phyloP scores from a whole-genome alignment of 305 asterid species.

The Fraxinus platypoda region DNA sequence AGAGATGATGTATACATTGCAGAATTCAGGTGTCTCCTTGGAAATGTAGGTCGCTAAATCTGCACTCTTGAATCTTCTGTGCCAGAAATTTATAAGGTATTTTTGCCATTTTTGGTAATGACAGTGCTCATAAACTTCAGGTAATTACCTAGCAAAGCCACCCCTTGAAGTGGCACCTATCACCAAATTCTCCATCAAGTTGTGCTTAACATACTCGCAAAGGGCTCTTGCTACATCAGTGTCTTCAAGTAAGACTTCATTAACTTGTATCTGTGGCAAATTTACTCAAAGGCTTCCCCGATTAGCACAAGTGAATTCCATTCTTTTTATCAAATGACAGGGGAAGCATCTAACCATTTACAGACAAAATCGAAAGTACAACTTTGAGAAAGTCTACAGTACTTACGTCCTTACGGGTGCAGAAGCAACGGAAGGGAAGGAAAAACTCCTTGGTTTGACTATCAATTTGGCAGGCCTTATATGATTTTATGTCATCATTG shows the following conservation, averaged over 20 bases:
- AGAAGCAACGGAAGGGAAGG: slow-evolving; percentile 96
- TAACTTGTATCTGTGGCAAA: slow-evolving; percentile 64
- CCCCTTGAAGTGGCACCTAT: slow-evolving; percentile 58
- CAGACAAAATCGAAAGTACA: not conserved
- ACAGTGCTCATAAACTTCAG: slow-evolving; percentile 2
- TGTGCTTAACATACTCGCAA: slow-evolving; percentile 59
- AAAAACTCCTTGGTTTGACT: slow-evolving; percentile 70
- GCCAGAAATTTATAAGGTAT: slow-evolving; percentile 30
- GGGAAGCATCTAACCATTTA: not conserved
- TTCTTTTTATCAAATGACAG: not conserved
- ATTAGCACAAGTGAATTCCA: not conserved
- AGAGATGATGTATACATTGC: slow-evolving; percentile 67
- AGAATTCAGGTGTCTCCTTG: slow-evolving; percentile 68
- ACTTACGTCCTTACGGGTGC: slow-evolving; percentile 92
- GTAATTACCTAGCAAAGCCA: slow-evolving; percentile 63
- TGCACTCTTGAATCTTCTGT: slow-evolving; percentile 61
- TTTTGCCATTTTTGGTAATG: not conserved
- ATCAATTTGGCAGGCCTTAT: slow-evolving; percentile 36
- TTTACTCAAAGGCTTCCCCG: not conserved
- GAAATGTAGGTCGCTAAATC: slow-evolving; percentile 56
- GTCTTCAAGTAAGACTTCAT: slow-evolving; percentile 71
- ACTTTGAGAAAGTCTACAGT: not conserved
- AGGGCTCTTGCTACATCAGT: slow-evolving; percentile 62
- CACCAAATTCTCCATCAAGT: slow-evolving; percentile 58
- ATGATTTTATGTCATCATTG: slow-evolving; percentile 20